Evolutionary conservation across 2,329 filamentous ascomycete genomes (phyloP), one percentile per base, ranked within the genome.

Genomic region (Tolypocladium endophyticum): DNA sequence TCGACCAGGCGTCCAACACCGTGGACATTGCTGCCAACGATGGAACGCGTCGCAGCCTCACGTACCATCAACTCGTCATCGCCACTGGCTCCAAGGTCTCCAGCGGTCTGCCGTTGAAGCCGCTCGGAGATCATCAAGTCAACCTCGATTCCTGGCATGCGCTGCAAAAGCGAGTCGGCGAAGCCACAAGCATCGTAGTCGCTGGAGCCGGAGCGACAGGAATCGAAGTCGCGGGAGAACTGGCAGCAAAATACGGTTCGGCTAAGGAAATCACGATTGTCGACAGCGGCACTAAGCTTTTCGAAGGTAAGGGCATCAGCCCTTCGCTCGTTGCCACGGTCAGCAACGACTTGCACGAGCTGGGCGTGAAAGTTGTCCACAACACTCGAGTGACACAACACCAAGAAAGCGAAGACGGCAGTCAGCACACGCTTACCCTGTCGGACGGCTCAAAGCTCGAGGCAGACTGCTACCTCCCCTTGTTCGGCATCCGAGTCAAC

Each of bases 51-150:
- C 72, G 71, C 28, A 65, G 66, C 4, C 60, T 82, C 16, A 45
- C 55, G 56, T 84, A 83, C 67, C 76, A 82, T 66, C 76, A 82
- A 33, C 73, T 84, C 9, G 74, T 84, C 38, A 68, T 83, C 45
- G 80, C 81, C 3, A 84, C 82, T 0, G 81, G 81, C 18, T 73
- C 81, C n/a, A 74, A 75, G 36, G 66, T 73, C 38, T 66, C 72
- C n/a, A 71, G 66, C 57, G 63, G 65, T 28, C 64, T 77, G 33
- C 79, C 80, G 1, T 79, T 81, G 69, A 83, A 83, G 65, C 73
- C 72, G 30, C 63, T 74, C 38, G 78, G 76, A 61, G 74, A 72
- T 18, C 73, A 79, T 64, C 75, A 80, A 62, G 72, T 77, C 38
- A 74, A 74, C 2, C 57, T 72, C 4, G 66, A 68, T 1, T 67